These are phyloP conservation scores for Talaromyces trachyspermus DNA, from an alignment of 495 filamentous ascomycete genomes.

Conservation along the genomic window DNA sequence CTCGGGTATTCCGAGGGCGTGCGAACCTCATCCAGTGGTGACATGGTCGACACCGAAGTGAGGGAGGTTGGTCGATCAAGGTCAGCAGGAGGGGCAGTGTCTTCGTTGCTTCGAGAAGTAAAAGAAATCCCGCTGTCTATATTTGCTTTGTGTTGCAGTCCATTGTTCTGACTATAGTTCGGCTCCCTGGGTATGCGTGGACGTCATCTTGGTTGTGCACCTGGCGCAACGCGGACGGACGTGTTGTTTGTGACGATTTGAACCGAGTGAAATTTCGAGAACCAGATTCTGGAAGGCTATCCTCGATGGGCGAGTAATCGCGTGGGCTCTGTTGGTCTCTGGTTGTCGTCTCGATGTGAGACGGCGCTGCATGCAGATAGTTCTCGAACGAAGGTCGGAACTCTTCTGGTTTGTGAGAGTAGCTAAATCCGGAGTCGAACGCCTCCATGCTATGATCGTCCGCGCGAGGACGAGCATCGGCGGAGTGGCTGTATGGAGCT, in stretches of 20 bases:
- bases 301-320: constrained; percentile 27
- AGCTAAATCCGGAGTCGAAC: constrained; percentile 16
- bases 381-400: constrained; percentile 34
- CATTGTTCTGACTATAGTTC: background rate
- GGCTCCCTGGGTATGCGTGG: constrained; percentile 6
- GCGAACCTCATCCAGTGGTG: constrained; percentile 44
- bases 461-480: constrained; percentile 40
- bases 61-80: constrained; percentile 48
- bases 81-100: constrained; percentile 13
- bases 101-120: background rate
- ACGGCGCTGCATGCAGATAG: constrained; percentile 32
- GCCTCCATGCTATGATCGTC: constrained; percentile 21
- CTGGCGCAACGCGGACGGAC: constrained; percentile 33
- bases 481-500: constrained; percentile 39
- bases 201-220: constrained; percentile 31
- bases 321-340: constrained; percentile 32
- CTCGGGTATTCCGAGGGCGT: constrained; percentile 33
- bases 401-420: constrained; percentile 38
- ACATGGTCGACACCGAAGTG: constrained; percentile 52
- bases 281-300: constrained; percentile 32
- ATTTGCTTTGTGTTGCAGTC: background rate
- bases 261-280: constrained; percentile 14
- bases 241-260: constrained; percentile 25
- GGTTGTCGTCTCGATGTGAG: constrained; percentile 39
- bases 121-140: constrained; percentile 1